These are phyloP conservation scores for Pontederia crassipes DNA, from an alignment of 176 grass and related monocot genomes.

Conservation along the genomic window DNA sequence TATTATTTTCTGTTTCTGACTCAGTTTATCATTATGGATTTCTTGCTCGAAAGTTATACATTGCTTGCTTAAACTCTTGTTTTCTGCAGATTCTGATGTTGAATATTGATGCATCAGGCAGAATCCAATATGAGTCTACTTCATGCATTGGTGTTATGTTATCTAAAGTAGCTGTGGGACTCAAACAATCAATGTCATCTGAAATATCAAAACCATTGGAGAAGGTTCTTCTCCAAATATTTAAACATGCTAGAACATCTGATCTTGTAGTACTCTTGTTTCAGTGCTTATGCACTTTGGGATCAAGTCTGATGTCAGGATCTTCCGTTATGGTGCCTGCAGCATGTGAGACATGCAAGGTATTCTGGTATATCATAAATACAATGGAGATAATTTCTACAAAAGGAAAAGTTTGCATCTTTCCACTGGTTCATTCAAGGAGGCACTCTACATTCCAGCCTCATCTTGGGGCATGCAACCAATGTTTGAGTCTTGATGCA, in stretches of 20 bases:
- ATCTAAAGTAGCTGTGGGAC: slow-evolving; percentile 38
- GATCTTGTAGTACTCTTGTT: slow-evolving; percentile 54
- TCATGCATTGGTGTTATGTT: slow-evolving; percentile 81
- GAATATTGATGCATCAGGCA: slow-evolving; percentile 67
- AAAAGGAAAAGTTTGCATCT: slow-evolving; percentile 45
- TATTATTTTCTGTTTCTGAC: neutral
- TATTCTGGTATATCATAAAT: slow-evolving; percentile 86
- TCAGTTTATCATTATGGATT: neutral
- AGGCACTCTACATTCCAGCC: slow-evolving; percentile 29
- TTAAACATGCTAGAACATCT: slow-evolving; percentile 55
- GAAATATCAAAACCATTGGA: slow-evolving; percentile 40
- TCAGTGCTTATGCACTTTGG: slow-evolving; percentile 52
- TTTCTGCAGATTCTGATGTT: slow-evolving; percentile 56
- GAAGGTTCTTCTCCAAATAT: slow-evolving; percentile 45
- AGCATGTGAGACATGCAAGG: slow-evolving; percentile 89
- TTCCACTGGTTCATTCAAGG: slow-evolving; percentile 67
- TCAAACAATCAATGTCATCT: slow-evolving; percentile 57
- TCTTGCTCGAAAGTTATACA: too few species aligned
- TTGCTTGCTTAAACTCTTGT: slow-evolving; percentile 6
- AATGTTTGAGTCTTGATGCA: slow-evolving; percentile 33
- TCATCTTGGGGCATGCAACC: slow-evolving; percentile 25
- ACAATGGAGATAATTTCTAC: slow-evolving; percentile 64
- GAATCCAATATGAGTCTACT: slow-evolving; percentile 69
- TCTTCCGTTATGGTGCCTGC: slow-evolving; percentile 89
- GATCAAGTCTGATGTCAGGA: slow-evolving; percentile 57